Conservation (phyloP, 2,329 filamentous ascomycete genomes). For the Scedosporium minutisporum region DNA sequence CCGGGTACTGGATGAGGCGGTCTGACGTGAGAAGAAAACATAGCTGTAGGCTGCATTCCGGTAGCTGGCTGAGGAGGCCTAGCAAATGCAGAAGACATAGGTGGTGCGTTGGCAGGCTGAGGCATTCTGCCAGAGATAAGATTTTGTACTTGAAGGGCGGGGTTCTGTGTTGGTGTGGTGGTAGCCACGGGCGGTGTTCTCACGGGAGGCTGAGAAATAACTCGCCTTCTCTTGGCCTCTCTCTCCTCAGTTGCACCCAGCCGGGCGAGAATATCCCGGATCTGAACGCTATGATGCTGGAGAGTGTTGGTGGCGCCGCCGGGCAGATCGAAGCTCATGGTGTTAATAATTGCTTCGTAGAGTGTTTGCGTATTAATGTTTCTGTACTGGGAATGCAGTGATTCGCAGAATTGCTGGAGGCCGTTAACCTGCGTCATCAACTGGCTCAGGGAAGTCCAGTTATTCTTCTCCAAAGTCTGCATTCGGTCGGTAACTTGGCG, state of each 20-base stretch:
- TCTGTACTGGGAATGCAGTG: neutral
- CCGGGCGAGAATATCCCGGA: too few relatives aligned
- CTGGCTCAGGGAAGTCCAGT: neutral
- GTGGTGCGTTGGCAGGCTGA: too few relatives aligned
- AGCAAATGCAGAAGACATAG: too few relatives aligned
- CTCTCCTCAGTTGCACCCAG: neutral
- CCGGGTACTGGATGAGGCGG: too few relatives aligned
- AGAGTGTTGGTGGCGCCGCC: neutral
- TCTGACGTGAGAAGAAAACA: too few relatives aligned
- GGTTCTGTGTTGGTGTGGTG: too few relatives aligned
- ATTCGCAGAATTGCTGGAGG: neutral
- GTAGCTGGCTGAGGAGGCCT: too few relatives aligned
- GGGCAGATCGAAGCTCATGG: neutral
- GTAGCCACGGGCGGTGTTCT: too few relatives aligned
- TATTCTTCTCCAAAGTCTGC: neutral
- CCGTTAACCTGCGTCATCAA: too few relatives aligned
- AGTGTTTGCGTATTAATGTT: neutral
- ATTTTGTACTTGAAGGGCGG: too few relatives aligned
- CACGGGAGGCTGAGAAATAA: neutral
- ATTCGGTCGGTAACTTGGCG: neutral
- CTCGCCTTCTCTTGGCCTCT: neutral
- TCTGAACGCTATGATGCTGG: neutral
- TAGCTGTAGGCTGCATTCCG: too few relatives aligned
- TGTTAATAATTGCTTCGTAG: neutral
- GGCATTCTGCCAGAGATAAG: too few relatives aligned